Conservation (phyloP, 805 yeast species). For the Schizosaccharomyces japonicus region DNA sequence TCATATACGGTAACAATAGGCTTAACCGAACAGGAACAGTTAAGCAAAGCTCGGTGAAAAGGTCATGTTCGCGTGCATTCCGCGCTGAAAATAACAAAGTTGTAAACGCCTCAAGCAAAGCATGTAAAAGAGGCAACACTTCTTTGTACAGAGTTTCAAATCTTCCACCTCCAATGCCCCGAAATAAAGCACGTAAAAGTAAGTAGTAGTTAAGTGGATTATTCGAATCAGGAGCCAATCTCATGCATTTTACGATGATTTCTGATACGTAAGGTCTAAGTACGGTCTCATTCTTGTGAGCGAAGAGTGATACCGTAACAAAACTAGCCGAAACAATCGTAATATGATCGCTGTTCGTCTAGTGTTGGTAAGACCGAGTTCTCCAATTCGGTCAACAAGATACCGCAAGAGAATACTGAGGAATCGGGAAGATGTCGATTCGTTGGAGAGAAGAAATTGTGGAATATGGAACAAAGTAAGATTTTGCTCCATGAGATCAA, state of each 20-base stretch:
- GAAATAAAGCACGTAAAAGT: conserved; percentile 63
- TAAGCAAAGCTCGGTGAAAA: conserved; percentile 80
- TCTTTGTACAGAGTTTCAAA: conserved; percentile 83
- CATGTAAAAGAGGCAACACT: conserved; percentile 74
- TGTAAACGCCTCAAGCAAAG: conserved; percentile 62
- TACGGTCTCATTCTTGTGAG: conserved; percentile 61
- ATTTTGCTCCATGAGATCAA: conserved; percentile 55
- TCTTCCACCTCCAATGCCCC: conserved; percentile 92
- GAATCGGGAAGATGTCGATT: conserved; percentile 78
- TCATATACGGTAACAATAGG: conserved; percentile 77
- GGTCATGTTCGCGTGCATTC: conserved; percentile 72
- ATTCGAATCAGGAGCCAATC: conserved; percentile 57
- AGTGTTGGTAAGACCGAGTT: conserved; percentile 58
- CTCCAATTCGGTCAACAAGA: conserved; percentile 45
- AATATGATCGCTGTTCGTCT: conserved; percentile 59
- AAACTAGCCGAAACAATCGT: conserved; percentile 69
- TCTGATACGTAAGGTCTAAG: conserved; percentile 70
- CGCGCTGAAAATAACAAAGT: conserved; percentile 62
- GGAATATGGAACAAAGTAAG: conserved; percentile 76
- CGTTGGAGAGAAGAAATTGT: conserved; percentile 81
- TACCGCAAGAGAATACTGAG: conserved; percentile 63
- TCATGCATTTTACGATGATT: conserved; percentile 56
- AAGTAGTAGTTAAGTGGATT: conserved; percentile 83
- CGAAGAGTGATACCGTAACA: conserved; percentile 85
- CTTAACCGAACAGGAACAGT: conserved; percentile 90